A percentile compares a stretch with the other conserved stretches of the same genome.
phyloP scores from a whole-genome alignment of 306 rosid species.

The Calophaca sinica region DNA sequence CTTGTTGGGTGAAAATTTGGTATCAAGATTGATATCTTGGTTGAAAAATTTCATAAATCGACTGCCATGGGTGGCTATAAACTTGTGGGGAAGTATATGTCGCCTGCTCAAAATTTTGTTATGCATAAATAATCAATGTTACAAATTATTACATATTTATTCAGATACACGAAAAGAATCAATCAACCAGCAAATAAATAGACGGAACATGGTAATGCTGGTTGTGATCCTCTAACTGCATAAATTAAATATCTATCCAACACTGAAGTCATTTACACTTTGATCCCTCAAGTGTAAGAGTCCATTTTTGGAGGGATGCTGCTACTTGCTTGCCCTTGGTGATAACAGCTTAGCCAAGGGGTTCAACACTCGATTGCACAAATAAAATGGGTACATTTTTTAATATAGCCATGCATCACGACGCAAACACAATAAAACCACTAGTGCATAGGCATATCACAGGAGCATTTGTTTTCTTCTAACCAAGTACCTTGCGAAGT shows the following conservation, averaged over 20 bases:
- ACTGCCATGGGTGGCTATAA: not conserved
- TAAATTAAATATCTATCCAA: constrained; percentile 44
- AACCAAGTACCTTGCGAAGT: constrained; percentile 78
- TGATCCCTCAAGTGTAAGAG: constrained; percentile 17
- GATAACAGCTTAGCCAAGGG: constrained; percentile 17
- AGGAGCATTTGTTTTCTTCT: constrained; percentile 22
- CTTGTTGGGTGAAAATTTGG: not conserved
- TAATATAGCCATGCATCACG: constrained; percentile 1
- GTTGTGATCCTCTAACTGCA: constrained; percentile 48
- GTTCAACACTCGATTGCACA: constrained; percentile 33
- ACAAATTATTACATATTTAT: constrained; percentile 54
- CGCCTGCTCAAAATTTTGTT: constrained; percentile 34
- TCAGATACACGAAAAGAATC: constrained; percentile 45
- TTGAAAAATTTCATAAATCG: not conserved
- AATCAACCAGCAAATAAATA: constrained; percentile 49
- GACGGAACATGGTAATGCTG: constrained; percentile 45
- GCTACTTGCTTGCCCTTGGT: constrained; percentile 20
- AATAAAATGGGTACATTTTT: constrained; percentile 8
- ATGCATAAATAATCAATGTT: constrained; percentile 45
- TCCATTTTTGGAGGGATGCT: constrained; percentile 26
- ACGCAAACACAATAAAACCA: constrained; percentile 10
- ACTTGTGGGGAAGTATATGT: not conserved
- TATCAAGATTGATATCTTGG: not conserved
- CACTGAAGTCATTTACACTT: constrained; percentile 46
- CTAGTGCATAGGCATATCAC: not conserved